Conservation (phyloP, 805 yeast species). For the Cyberlindnera americana region DNA sequence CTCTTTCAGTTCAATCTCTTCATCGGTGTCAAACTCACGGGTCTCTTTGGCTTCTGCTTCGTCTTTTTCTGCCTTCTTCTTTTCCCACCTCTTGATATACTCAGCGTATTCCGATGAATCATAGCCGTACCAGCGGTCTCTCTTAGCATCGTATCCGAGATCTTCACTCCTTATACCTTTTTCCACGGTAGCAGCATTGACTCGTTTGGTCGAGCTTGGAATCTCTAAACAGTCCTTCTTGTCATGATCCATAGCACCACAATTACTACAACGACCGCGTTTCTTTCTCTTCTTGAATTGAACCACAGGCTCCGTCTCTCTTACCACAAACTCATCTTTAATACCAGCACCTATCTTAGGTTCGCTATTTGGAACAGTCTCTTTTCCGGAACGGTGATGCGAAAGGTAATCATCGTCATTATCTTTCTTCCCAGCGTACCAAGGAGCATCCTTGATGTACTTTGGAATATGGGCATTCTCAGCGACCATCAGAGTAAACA, state of each 20-base stretch:
- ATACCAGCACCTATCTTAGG: conserved; percentile 59
- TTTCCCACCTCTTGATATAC: conserved; percentile 46
- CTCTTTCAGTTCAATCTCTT: conserved; percentile 39
- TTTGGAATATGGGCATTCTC: conserved; percentile 38
- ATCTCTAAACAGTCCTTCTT: conserved; percentile 56
- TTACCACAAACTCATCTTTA: conserved; percentile 38
- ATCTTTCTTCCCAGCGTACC: conserved; percentile 31
- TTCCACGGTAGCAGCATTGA: background rate
- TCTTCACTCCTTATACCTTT: conserved; percentile 24
- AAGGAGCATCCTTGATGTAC: conserved; percentile 38
- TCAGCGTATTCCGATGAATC: conserved; percentile 58
- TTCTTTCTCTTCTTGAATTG: conserved; percentile 15
- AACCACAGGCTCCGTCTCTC: background rate
- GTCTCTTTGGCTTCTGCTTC: conserved; percentile 9
- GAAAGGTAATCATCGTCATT: conserved; percentile 42
- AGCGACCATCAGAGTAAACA: conserved; percentile 6
- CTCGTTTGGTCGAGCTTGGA: conserved; percentile 37
- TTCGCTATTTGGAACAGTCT: conserved; percentile 37
- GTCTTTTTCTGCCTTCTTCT: conserved; percentile 19
- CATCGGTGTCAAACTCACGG: conserved; percentile 37
- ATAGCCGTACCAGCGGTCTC: conserved; percentile 57
- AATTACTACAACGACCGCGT: conserved; percentile 49
- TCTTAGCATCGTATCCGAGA: conserved; percentile 29
- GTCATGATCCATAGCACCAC: conserved; percentile 49
- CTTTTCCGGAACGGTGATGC: conserved; percentile 47